Evolutionary conservation across 75 land plant genomes (phyloP).

Genomic region (Adiantum capillusveneris): DNA sequence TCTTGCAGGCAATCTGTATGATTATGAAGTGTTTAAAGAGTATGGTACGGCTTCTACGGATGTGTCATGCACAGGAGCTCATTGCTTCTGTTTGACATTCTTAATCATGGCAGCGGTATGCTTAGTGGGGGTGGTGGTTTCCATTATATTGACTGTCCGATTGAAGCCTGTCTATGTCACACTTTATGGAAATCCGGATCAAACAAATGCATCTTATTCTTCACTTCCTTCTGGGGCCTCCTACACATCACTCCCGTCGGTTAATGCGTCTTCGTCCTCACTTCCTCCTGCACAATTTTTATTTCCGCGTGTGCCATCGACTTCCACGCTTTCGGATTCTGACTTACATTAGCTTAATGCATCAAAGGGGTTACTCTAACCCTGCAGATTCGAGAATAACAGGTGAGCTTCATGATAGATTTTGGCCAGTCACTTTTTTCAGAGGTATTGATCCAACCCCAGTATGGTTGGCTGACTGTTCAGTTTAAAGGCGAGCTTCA

Average conservation of each 20-base stretch:
- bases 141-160: constrained; percentile 44
- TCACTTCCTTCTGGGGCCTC: neutral
- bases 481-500: no score
- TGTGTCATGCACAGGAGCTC: constrained; percentile 45
- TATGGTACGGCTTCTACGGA: neutral
- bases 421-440: no score
- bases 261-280: neutral
- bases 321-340: constrained; percentile 1
- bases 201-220: neutral
- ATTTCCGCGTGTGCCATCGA: neutral
- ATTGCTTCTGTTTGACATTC: constrained; percentile 76
- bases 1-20: constrained; percentile 43
- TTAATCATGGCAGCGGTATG: constrained; percentile 60
- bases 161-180: constrained; percentile 65
- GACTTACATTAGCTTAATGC: no score
- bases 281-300: neutral
- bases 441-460: no score
- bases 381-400: no score
- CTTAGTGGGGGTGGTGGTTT: constrained; percentile 51
- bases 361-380: no score
- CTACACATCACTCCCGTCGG: neutral
- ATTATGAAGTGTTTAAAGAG: constrained; percentile 21
- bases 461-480: no score
- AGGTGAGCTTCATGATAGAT: no score
- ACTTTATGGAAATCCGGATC: constrained; percentile 43